These are phyloP conservation scores for Neurospora sp. DNA, from an alignment of 495 filamentous ascomycete genomes.

Conservation along the genomic window DNA sequence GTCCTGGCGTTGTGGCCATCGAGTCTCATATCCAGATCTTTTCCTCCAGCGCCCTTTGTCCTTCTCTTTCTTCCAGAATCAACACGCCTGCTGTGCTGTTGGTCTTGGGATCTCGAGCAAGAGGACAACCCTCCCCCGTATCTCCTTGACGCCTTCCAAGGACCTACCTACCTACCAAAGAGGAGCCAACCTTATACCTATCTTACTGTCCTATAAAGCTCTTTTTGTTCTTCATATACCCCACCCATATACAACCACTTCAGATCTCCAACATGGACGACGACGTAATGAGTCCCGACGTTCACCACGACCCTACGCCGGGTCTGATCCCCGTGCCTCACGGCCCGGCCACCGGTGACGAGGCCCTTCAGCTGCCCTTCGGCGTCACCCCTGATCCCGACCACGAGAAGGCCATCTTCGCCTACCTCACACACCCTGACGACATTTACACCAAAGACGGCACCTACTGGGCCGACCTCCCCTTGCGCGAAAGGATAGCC, in stretches of 20 bases:
- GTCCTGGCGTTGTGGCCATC: background rate
- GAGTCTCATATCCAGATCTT: background rate
- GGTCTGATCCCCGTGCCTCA: conserved; percentile 40
- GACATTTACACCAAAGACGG: conserved; percentile 75
- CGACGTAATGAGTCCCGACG: conserved; percentile 26
- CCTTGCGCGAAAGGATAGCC: conserved; percentile 48
- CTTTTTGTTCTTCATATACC: background rate
- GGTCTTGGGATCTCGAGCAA: background rate
- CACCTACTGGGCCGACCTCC: conserved; percentile 81
- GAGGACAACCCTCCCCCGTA: background rate
- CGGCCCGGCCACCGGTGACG: conserved; percentile 34
- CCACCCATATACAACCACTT: conserved; percentile 2
- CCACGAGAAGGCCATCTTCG: conserved; percentile 62
- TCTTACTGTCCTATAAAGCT: background rate
- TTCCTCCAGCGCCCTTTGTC: background rate
- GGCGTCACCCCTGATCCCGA: conserved; percentile 36
- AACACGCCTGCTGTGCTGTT: background rate
- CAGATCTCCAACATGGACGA: conserved; percentile 14
- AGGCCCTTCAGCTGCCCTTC: conserved; percentile 7
- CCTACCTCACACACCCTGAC: conserved; percentile 64
- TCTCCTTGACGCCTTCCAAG: background rate
- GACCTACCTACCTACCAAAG: conserved; percentile 2
- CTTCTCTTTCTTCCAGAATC: background rate
- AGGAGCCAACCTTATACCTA: background rate
- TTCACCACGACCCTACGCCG: conserved; percentile 30